Conservation (phyloP, 2,329 filamentous ascomycete genomes). For the Paecilomyces variotii region DNA sequence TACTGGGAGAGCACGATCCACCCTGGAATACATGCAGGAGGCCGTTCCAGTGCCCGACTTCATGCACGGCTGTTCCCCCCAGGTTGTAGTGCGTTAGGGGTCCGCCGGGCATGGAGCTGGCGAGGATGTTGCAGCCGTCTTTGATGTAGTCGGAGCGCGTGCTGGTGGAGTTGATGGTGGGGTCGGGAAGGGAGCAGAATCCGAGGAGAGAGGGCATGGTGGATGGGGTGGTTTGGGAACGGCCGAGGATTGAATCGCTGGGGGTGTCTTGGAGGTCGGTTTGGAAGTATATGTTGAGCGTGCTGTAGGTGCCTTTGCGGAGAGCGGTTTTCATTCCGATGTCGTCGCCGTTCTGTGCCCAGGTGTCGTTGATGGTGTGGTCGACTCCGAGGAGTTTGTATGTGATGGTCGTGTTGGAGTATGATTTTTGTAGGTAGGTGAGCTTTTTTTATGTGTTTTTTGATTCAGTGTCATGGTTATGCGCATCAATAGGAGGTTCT, state of each 20-base stretch:
- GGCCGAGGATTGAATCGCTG: constrained; percentile 13
- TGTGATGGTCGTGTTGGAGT: constrained; percentile 37
- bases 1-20: constrained; percentile 23
- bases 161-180: constrained; percentile 32
- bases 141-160: constrained; percentile 35
- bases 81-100: constrained; percentile 41
- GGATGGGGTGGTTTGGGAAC: constrained; percentile 18
- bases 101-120: constrained; percentile 49
- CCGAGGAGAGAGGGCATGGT: constrained; percentile 37
- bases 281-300: constrained; percentile 55
- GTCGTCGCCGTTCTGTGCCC: constrained; percentile 45
- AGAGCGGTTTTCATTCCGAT: constrained; percentile 46
- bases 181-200: constrained; percentile 44
- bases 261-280: constrained; percentile 38
- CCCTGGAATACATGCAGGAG: constrained; percentile 39
- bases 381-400: constrained; percentile 44
- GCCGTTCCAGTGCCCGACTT: constrained; percentile 42
- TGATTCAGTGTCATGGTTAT: no score
- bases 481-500: no score
- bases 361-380: constrained; percentile 46
- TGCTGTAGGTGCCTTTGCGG: constrained; percentile 45
- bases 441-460: no score
- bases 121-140: constrained; percentile 52
- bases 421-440: constrained; percentile 38
- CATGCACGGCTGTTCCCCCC: constrained; percentile 40